A percentile compares a stretch with the other conserved stretches of the same genome.
phyloP scores from a whole-genome alignment of 1,139 yeast genomes.

The Geotrichum histeridarum region DNA sequence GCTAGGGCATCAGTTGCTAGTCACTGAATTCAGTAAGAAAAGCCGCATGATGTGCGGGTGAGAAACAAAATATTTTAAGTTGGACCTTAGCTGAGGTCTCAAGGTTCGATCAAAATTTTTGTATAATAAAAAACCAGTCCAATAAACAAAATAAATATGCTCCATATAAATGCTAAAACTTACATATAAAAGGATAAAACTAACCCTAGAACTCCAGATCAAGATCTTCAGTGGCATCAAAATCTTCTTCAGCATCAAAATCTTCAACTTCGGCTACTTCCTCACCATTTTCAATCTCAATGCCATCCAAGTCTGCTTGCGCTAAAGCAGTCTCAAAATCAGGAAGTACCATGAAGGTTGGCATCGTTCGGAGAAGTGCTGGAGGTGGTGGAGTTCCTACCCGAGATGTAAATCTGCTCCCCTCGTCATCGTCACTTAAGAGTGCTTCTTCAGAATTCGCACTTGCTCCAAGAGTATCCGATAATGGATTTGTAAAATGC shows the following conservation, averaged over 20 bases:
- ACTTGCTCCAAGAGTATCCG: background rate
- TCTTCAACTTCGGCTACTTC: background rate
- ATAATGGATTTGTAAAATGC: constrained; percentile 12
- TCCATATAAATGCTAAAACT: too few relatives aligned
- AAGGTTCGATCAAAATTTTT: too few relatives aligned
- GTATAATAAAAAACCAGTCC: too few relatives aligned
- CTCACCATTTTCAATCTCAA: background rate
- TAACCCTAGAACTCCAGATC: background rate
- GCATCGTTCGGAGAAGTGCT: background rate
- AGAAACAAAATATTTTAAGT: too few relatives aligned
- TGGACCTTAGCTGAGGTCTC: too few relatives aligned
- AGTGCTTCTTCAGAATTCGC: background rate
- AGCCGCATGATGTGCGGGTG: too few relatives aligned
- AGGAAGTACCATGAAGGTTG: background rate
- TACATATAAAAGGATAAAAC: too few relatives aligned
- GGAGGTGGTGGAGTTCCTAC: background rate
- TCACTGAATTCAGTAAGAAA: too few relatives aligned
- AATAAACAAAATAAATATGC: too few relatives aligned
- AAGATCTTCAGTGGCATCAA: background rate
- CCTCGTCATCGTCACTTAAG: background rate
- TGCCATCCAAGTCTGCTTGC: background rate
- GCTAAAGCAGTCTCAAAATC: background rate
- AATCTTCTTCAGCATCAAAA: background rate
- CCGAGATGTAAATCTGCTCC: background rate
- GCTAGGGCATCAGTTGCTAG: too few relatives aligned